phyloP scores from a whole-genome alignment of 257 asterid genomes.

The Solanum clarkiae region DNA sequence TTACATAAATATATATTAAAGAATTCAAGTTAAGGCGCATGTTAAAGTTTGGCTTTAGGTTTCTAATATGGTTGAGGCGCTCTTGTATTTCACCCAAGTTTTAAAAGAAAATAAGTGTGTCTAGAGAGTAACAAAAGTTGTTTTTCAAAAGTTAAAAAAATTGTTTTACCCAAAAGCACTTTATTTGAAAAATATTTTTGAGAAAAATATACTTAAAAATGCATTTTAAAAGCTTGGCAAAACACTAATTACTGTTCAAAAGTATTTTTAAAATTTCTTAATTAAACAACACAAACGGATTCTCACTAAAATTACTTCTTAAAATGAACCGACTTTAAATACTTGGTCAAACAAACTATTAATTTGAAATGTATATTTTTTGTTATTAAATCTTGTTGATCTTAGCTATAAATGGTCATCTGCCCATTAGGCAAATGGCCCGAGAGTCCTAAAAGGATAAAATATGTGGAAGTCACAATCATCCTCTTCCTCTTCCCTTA shows the following conservation, averaged over 20 bases:
- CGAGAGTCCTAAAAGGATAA: too few species aligned
- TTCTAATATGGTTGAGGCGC: too few species aligned
- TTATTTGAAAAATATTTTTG: background rate
- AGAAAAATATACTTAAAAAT: background rate
- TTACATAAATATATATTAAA: too few species aligned
- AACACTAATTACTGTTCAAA: too few species aligned
- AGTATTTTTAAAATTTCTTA: too few species aligned
- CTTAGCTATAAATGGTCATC: background rate
- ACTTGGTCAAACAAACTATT: background rate
- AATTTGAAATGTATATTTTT: background rate
- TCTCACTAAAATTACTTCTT: background rate
- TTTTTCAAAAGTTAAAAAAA: too few species aligned
- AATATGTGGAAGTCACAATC: background rate
- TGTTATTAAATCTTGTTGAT: background rate
- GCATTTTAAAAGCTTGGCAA: background rate
- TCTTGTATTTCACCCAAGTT: too few species aligned
- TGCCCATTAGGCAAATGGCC: background rate
- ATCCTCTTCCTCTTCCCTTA: background rate
- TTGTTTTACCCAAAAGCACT: background rate
- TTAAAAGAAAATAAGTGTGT: too few species aligned
- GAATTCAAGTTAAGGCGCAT: too few species aligned
- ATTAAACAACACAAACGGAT: background rate
- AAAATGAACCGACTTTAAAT: too few species aligned
- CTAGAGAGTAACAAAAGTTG: too few species aligned
- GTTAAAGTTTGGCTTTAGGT: too few species aligned